These are phyloP conservation scores for Carex kokanica DNA, from an alignment of 176 grass and related monocot genomes.

Conservation along the genomic window DNA sequence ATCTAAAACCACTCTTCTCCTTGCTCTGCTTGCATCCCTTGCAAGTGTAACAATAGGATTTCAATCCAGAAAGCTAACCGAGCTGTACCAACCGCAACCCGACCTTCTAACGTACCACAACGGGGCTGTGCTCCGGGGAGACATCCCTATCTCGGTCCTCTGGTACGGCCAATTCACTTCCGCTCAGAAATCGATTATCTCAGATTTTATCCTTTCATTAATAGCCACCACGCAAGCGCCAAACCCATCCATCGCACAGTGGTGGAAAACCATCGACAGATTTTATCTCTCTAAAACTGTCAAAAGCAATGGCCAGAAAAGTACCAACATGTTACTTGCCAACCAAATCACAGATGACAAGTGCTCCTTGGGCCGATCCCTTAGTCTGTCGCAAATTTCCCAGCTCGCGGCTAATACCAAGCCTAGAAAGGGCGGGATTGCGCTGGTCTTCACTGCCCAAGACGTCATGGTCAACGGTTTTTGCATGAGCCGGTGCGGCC, in stretches of 20 bases:
- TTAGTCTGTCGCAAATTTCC: constrained; percentile 23
- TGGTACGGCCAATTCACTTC: constrained; percentile 63
- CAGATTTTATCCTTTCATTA: constrained; percentile 68
- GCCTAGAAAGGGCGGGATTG: constrained; percentile 17
- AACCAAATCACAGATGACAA: constrained; percentile 28
- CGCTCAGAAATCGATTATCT: constrained; percentile 50
- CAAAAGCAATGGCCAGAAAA: not conserved
- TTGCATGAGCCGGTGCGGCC: constrained; percentile 42
- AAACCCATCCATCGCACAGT: constrained; percentile 28
- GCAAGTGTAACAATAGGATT: not conserved
- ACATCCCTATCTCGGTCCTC: constrained; percentile 50
- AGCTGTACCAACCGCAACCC: constrained; percentile 40
- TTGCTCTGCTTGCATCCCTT: constrained; percentile 21
- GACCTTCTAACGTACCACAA: constrained; percentile 64
- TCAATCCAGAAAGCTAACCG: constrained; percentile 38
- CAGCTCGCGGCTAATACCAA: constrained; percentile 8
- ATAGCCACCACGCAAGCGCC: not conserved
- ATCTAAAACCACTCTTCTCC: constrained; percentile 4
- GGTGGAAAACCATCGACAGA: constrained; percentile 42
- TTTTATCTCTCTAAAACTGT: constrained; percentile 33
- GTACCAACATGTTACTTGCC: constrained; percentile 28
- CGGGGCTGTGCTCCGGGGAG: constrained; percentile 44
- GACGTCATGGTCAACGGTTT: constrained; percentile 44
- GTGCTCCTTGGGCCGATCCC: constrained; percentile 36
- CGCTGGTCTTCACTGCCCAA: constrained; percentile 36